Evolutionary conservation across 2,329 filamentous ascomycete species (phyloP).

Genomic region (Exophiala viscosa): DNA sequence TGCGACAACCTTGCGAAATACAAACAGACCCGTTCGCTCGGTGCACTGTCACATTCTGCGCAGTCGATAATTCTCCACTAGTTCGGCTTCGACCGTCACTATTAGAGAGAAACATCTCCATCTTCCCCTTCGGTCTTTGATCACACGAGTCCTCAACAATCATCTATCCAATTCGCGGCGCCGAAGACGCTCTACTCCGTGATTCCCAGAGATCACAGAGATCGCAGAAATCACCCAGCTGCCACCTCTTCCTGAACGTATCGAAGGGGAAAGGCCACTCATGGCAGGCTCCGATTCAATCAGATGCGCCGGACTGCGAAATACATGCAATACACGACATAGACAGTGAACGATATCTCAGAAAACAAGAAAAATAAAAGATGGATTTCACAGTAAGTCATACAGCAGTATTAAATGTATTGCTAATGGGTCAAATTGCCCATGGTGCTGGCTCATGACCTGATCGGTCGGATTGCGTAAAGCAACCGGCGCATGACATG

Average conservation of each 20-base stretch:
- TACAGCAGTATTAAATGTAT: background rate
- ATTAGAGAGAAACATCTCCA: background rate
- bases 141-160: background rate
- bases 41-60: background rate
- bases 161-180: background rate
- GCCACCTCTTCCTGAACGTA: background rate
- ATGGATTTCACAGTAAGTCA: conserved; percentile 24
- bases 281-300: conserved; percentile 13
- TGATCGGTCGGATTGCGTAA: conserved; percentile 20
- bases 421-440: background rate
- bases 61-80: background rate
- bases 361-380: background rate
- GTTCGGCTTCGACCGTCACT: background rate
- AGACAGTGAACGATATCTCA: background rate
- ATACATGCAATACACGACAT: conserved; percentile 5
- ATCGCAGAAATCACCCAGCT: background rate
- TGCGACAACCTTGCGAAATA: background rate
- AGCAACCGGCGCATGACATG: conserved; percentile 1
- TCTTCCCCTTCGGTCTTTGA: background rate
- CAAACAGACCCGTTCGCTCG: background rate
- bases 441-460: background rate
- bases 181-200: no score
- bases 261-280: background rate
- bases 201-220: background rate
- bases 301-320: conserved; percentile 10